Conservation (phyloP, 306 rosid genomes). For the Coriaria nepalensis region DNA sequence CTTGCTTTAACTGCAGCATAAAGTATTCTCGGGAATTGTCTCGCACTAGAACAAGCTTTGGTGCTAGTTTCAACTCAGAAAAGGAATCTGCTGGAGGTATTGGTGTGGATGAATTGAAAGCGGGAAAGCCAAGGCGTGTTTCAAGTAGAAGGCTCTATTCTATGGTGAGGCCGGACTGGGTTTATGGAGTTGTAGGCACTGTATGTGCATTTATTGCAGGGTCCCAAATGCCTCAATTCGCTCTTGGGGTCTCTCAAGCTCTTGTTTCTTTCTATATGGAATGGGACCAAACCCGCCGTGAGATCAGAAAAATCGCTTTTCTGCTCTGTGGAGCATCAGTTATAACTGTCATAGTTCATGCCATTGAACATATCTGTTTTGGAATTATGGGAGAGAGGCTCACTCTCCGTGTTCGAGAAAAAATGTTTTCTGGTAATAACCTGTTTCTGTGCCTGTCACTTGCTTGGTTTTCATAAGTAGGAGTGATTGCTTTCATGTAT, state of each 20-base stretch:
- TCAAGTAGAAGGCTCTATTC: constrained; percentile 58
- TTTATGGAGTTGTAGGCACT: constrained; percentile 63
- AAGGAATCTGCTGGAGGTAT: constrained; percentile 53
- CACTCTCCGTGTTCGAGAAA: constrained; percentile 79
- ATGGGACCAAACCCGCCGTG: constrained; percentile 75
- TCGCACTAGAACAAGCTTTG: constrained; percentile 52
- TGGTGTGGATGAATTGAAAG: constrained; percentile 47
- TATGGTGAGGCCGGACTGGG: constrained; percentile 83
- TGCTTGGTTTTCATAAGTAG: no score
- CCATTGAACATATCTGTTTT: constrained; percentile 66
- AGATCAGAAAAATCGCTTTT: constrained; percentile 52
- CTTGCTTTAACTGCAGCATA: constrained; percentile 26
- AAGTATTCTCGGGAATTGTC: constrained; percentile 60
- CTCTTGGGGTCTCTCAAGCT: constrained; percentile 90
- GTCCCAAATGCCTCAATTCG: constrained; percentile 93
- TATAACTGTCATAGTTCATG: constrained; percentile 66
- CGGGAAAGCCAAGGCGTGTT: constrained; percentile 31
- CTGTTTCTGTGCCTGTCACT: background rate
- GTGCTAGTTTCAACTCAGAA: constrained; percentile 83
- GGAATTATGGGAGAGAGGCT: constrained; percentile 97
- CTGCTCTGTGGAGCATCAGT: constrained; percentile 66
- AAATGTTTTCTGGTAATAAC: constrained; percentile 63
- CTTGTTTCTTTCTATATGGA: constrained; percentile 92
- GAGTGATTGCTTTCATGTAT: no score
- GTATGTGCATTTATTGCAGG: constrained; percentile 73